Evolutionary conservation across 169 alveolate species (phyloP), one percentile per base, ranked within the genome.

Genomic region (Eimeria acervulina): DNA sequence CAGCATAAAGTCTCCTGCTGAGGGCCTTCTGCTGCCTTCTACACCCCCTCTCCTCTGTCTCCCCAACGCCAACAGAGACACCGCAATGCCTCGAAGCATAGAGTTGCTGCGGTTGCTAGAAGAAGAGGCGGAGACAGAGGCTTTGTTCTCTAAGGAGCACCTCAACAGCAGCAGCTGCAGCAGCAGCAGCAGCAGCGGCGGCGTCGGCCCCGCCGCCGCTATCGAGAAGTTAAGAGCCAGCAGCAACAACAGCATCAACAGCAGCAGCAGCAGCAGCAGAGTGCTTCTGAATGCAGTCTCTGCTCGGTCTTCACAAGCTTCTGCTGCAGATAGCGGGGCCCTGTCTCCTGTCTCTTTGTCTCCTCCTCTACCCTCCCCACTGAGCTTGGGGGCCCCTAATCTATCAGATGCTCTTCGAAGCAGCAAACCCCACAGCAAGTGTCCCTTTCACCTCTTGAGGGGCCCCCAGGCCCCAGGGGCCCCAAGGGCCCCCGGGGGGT

Each of bases 101-200:
- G 19, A 80, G 72, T 42, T 80, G 44, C 51, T 80, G 68, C 68
- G 33, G 68, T 17, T 80, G 90, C 23, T 47, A 33, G 90, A 80
- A 47, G 59, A 47, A 13, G 90, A 80, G 70, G 42, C 68, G 17
- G 90, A 80, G 70, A 33, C 36, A 23, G 90, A 23, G 68, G 70
- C 21, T 33, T 6, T n/a, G 28, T 21, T 8, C 70, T 15, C 2
- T 26, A 1, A 10, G 40, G 26, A 36, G 17, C 70, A 31, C 7
- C 68, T n/a, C 63, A 40, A 44, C 90, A 80, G 90, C 90, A 80
- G 90, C 70, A 81, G 44, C 90, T 44, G 72, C 90, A 81, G 90
- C 70, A 81, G 72, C 66, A 40, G 26, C 68, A 47, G 72, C 70
- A 36, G 68, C 72, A 81, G 68, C 55, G 10, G 59, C 87, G 38